A percentile compares a stretch with the other conserved stretches of the same genome.
Evolutionary conservation across 345 rosid species (phyloP).

Genomic region (Mangifera indica): DNA sequence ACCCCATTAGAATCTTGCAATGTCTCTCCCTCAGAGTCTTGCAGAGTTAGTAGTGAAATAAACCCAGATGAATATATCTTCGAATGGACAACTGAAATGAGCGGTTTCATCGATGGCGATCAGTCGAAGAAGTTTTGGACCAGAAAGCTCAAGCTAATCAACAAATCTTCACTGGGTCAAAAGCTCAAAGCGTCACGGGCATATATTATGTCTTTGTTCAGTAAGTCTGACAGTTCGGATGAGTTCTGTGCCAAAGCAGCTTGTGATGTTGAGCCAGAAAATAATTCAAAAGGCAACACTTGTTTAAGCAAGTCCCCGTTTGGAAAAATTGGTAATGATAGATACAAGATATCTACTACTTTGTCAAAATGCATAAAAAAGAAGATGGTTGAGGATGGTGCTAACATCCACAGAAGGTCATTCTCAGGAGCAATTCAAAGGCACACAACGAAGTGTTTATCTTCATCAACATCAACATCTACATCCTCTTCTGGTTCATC

Average conservation of each 20-base stretch:
- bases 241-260: conserved; percentile 41
- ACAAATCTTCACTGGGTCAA: conserved; percentile 50
- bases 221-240: conserved; percentile 55
- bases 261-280: conserved; percentile 30
- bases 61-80: conserved; percentile 54
- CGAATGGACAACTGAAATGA: conserved; percentile 56
- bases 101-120: conserved; percentile 37
- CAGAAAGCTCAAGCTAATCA: conserved; percentile 53
- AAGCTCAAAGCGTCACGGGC: conserved; percentile 65
- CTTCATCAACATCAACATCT: conserved; percentile 44
- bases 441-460: conserved; percentile 45
- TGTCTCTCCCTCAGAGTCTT: conserved; percentile 52
- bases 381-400: conserved; percentile 35
- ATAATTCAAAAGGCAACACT: conserved; percentile 23
- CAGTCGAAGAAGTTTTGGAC: conserved; percentile 43
- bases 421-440: conserved; percentile 77
- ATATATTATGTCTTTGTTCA: conserved; percentile 60
- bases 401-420: conserved; percentile 62
- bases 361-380: conserved; percentile 30
- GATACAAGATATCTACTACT: conserved; percentile 21
- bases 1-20: conserved; percentile 38
- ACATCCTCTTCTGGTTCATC: conserved; percentile 45
- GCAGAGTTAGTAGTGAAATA: conserved; percentile 57
- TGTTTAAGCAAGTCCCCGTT: conserved; percentile 32
- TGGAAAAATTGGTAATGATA: conserved; percentile 24